These are phyloP conservation scores for Poronia punctata DNA, from an alignment of 495 filamentous ascomycete genomes.

Conservation along the genomic window DNA sequence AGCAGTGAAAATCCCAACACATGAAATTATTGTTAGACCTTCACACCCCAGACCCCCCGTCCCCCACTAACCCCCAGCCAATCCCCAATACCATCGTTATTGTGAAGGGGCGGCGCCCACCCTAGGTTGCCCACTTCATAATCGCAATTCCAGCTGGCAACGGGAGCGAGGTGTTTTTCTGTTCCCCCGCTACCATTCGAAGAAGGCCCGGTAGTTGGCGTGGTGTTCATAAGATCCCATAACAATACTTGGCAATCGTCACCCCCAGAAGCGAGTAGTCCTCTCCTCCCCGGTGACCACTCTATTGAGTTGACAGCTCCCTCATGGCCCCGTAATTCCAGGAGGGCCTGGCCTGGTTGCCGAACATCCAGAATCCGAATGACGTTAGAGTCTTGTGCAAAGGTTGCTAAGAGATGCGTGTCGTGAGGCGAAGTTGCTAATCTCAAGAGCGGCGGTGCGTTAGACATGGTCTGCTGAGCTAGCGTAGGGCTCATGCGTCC, in stretches of 20 bases:
- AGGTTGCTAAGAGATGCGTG: slow-evolving; percentile 90
- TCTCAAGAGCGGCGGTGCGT: slow-evolving; percentile 77
- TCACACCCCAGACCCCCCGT: slow-evolving; percentile 84
- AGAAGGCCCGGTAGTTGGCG: slow-evolving; percentile 41
- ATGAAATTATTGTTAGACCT: slow-evolving; percentile 31
- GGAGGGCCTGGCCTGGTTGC: slow-evolving; percentile 89
- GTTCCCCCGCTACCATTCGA: slow-evolving; percentile 40
- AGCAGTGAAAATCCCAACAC: no score
- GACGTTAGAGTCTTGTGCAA: slow-evolving; percentile 85
- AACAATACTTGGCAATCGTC: slow-evolving; percentile 87
- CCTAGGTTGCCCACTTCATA: slow-evolving; percentile 93
- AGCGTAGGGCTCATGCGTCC: slow-evolving; percentile 55
- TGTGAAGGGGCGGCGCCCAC: slow-evolving; percentile 77
- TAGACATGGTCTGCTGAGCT: slow-evolving; percentile 67
- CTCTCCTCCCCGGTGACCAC: slow-evolving; percentile 84
- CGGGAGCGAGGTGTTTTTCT: slow-evolving; percentile 61
- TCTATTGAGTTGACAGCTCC: slow-evolving; percentile 85
- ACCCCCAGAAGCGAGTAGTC: slow-evolving; percentile 82
- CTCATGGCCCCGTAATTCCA: slow-evolving; percentile 89
- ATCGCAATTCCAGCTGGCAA: slow-evolving; percentile 87
- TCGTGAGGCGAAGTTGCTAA: slow-evolving; percentile 94
- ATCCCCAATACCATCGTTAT: slow-evolving; percentile 64
- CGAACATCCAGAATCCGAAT: slow-evolving; percentile 95
- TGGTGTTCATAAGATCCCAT: slow-evolving; percentile 82
- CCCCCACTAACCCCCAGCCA: slow-evolving; percentile 94